Evolutionary conservation across 1,139 yeast species (phyloP), one percentile per base, ranked within the genome.

Genomic region (Blastobotrys buckinghamii): DNA sequence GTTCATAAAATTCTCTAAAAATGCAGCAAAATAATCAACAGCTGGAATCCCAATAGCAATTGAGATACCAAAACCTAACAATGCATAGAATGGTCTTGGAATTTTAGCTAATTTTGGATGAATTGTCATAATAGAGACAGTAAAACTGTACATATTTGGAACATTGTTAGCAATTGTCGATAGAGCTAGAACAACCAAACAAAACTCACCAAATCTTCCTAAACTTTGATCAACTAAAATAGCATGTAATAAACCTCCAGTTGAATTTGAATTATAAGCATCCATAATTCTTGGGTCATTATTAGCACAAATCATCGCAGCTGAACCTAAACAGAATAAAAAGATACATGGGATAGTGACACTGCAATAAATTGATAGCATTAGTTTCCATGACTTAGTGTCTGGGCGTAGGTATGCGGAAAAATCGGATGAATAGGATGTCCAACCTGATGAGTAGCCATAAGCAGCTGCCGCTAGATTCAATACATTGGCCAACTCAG

Each of bases 371-470:
- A 89, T 79, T 56, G 81, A 74, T 49, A 76, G 65, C 71, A 88
- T 88, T 52, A 87, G 75, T 65, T 73, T 81, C 61, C 58, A 54
- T 39, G 79, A 71, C 65, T 76, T 77, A 54, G 82, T 79, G 62
- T 79, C 74, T 62, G 78, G 73, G 55, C 78, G 77, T 77, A 86
- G 89, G 72, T 88, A 90, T 47, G 84, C 90, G 49, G 96, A 87
- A 70, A 88, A 90, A 70, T 89, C 97, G 38, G 95, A 81, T 41
- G 96, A 94, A 61, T 84, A 87, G 22, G 96, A 84, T 50, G 95
- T 80, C 97, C 97, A 89, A 55, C 97, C 97, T 49, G 96, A 79
- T 46, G 96, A 95, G 62, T 84, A 90, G 55, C 97, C 97, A 61
- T 77, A 90, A 55, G 86, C 69, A 45, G 95, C 72, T 63, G 89